Base-by-base conservation (phyloP, 1,284 basidiomycete genomes). In the Lignosus rhinocerotis region DNA sequence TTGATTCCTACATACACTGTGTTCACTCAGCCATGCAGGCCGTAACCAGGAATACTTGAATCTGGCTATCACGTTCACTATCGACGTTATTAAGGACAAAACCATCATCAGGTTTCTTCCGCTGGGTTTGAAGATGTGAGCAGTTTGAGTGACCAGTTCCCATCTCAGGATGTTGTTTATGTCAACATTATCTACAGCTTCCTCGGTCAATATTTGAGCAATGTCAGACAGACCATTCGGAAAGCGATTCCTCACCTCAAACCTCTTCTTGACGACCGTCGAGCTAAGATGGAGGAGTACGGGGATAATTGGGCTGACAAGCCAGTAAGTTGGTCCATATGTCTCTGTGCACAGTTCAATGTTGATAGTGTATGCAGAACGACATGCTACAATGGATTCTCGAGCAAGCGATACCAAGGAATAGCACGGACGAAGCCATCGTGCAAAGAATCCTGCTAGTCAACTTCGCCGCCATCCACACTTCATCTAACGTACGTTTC, bases 241-340 rank as follows among this genome's bases (percentile, higher is more conserved):
- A 30, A 63, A 21, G 71, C 71, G 10, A 51, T 71, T 33, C 61
- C 65, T 31, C 69, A 72, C 55, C 56, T 81, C 0, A 63, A 62
- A 14, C 76, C 76, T 2, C 58, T 76, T 10, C 72, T 82, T n/a
- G 61, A 70, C 17, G 73, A 78, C 42, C 67, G 79, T n/a, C 55
- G 75, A n/a, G 64, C 68, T 8, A 69, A 73, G 33, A 71, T 77
- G 55, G 62, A 66, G 7, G 58, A 71, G 49, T 65, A 72, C 42
- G 79, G 78, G 0, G 54, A 66, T 16, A 68, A 75, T 14, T 78
- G 74, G 73, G 57, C 67, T 2, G 75, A 73, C 21, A 76, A 71
- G 58, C 75, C 76, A 45, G 78, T 78, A 57, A 3, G 73, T 62
- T 25, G 25, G 25, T 25, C 25, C 25, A 25, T 25, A 25, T 25